Evolutionary conservation across 306 rosid species (phyloP).

Genomic region (Clitoria ternatea): DNA sequence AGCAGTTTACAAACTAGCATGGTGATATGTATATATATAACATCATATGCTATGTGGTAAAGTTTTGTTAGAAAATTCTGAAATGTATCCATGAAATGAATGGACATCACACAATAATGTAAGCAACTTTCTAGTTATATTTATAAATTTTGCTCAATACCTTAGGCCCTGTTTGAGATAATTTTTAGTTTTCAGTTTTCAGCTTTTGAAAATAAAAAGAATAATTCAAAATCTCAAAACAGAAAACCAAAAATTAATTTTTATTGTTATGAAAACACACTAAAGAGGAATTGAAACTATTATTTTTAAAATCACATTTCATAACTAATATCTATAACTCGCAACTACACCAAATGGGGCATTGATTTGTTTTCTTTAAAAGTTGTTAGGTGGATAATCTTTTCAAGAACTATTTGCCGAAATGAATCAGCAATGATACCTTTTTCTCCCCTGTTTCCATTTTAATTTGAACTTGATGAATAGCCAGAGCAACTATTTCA

Average conservation of each 20-base stretch:
- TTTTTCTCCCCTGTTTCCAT: slow-evolving; percentile 22
- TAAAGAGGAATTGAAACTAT: too few relatives aligned
- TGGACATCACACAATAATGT: neutral
- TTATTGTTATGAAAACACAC: too few relatives aligned
- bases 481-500: slow-evolving; percentile 99
- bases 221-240: too few relatives aligned
- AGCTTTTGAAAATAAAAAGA: too few relatives aligned
- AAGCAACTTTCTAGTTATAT: neutral
- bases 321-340: too few relatives aligned
- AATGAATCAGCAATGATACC: slow-evolving; percentile 15
- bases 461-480: slow-evolving; percentile 56
- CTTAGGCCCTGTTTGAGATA: too few relatives aligned
- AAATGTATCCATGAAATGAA: neutral
- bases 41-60: neutral
- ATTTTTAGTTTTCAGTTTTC: too few relatives aligned
- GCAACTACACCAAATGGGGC: too few relatives aligned
- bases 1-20: neutral
- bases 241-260: too few relatives aligned
- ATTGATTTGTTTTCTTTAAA: neutral
- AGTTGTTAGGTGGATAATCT: neutral
- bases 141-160: neutral
- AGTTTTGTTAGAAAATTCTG: neutral
- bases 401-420: slow-evolving; percentile 16
- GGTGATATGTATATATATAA: neutral
- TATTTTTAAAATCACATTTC: too few relatives aligned